Evolutionary conservation across 129 eudicot genomes (phyloP).

Genomic region (Apium graveolens): DNA sequence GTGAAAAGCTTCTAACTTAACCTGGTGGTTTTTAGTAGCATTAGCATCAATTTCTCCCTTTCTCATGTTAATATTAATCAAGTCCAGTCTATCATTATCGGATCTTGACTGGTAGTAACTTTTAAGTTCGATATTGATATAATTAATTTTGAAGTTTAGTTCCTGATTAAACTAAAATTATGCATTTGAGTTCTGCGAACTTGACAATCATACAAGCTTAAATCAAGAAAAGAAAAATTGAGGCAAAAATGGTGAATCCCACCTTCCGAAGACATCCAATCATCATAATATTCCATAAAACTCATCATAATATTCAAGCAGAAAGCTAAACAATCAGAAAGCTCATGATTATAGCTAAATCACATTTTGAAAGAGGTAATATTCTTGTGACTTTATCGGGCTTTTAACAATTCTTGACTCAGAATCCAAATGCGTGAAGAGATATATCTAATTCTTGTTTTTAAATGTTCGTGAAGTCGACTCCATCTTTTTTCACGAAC

Average conservation of each 20-base stretch:
- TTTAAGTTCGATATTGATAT: background rate
- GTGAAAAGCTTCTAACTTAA: background rate
- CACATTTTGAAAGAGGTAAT: no score
- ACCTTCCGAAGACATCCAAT: background rate
- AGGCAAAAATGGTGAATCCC: background rate
- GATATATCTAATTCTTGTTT: constrained; percentile 48
- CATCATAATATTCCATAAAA: background rate
- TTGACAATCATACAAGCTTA: background rate
- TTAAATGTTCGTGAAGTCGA: constrained; percentile 1
- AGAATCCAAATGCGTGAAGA: constrained; percentile 58
- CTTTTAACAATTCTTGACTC: constrained; percentile 44
- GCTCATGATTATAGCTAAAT: no score
- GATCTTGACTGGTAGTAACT: background rate
- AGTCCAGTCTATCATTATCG: background rate
- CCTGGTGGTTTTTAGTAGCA: background rate
- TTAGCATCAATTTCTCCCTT: background rate
- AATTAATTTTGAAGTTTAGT: no score
- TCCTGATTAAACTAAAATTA: background rate
- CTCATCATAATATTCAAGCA: no score
- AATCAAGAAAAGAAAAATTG: background rate
- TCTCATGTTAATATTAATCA: background rate
- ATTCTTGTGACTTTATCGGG: constrained; percentile 51
- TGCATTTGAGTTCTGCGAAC: no score
- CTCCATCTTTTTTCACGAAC: constrained; percentile 7
- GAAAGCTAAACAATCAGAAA: no score